Evolutionary conservation across 208 protist genomes (phyloP), one percentile per base, ranked within the genome.

Genomic region (Acanthamoeba lugdunensis): DNA sequence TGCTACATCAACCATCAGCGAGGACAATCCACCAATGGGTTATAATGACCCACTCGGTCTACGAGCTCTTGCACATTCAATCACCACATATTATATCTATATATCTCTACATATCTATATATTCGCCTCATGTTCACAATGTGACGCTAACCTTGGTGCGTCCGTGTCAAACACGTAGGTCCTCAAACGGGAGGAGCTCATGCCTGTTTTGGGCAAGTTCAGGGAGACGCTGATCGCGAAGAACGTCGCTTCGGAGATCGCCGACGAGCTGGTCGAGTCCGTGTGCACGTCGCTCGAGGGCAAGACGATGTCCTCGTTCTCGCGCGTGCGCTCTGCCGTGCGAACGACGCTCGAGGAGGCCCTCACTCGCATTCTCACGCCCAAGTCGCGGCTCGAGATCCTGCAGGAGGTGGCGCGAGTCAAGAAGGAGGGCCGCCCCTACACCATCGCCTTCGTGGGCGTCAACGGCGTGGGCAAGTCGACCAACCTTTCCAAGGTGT

Each of bases 381-480:
- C 99, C 37, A 99, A 98, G 88, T 95, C 96, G 18, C 96, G 97
- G 81, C 97, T 99, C 73, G 98, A 99, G 94, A 98, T 99, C 63
- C 96, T 99, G 2, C 97, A 97, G 58, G 97, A 99, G 56, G 97
- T 99, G 5, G 95, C 95, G 25, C 94, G 94, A 4, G 92, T 96
- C 23, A 97, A 97, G 92, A 92, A 97, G 48, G 94, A 97, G 30
- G 95, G 97, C 21, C 94, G 97, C 54, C 98, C 98, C 6, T 99
- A 99, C 96, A 96, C 97, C 1, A 99, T 99, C 75, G 97, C 98
- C 28, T 98, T 99, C 28, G 98, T 98, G 91, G 99, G 99, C 67
- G 99, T 99, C n/a, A 99, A 99, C 95, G 99, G 99, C 63, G 99
- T 99, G 3, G 99, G 99, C 54, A 99, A 99, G 97, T 99, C 98